A percentile compares a stretch with the other conserved stretches of the same genome.
Evolutionary conservation across 192 early-diverging fungal species (phyloP).

Genomic region (Backusella macrospora): DNA sequence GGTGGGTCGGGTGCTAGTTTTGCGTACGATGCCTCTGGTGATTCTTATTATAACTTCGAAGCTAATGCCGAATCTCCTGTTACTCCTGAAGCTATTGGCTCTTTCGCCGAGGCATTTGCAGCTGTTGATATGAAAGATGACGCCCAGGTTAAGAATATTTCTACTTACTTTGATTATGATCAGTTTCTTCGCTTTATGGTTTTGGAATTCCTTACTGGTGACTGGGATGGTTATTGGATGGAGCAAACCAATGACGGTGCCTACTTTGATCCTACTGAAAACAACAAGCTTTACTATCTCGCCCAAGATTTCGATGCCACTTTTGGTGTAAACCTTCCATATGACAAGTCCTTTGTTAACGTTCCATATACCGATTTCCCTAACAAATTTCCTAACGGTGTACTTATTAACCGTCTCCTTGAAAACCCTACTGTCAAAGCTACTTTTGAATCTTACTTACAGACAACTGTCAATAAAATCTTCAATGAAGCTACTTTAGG

Average conservation of each 20-base stretch:
- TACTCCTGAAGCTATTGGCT: conserved; percentile 24
- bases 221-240: conserved; percentile 57
- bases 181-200: conserved; percentile 52
- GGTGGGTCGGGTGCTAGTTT: conserved; percentile 51
- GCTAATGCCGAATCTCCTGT: conserved; percentile 37
- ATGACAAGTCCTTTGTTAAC: conserved; percentile 16
- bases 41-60: conserved; percentile 39
- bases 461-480: conserved; percentile 42
- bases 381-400: conserved; percentile 33
- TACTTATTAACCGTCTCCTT: conserved; percentile 50
- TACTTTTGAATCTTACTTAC: conserved; percentile 48
- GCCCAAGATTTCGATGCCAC: conserved; percentile 55
- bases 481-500: conserved; percentile 52
- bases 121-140: conserved; percentile 37
- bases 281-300: conserved; percentile 45
- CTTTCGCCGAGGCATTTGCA: conserved; percentile 34
- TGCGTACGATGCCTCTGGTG: conserved; percentile 29
- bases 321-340: conserved; percentile 49
- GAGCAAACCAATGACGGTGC: conserved; percentile 49
- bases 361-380: conserved; percentile 46
- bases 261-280: conserved; percentile 44
- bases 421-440: conserved; percentile 37
- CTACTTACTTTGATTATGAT: conserved; percentile 42
- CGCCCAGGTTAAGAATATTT: conserved; percentile 30
- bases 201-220: conserved; percentile 48